phyloP scores from a whole-genome alignment of 768 basidiomycete genomes.

The Rhizopogon roseolus region DNA sequence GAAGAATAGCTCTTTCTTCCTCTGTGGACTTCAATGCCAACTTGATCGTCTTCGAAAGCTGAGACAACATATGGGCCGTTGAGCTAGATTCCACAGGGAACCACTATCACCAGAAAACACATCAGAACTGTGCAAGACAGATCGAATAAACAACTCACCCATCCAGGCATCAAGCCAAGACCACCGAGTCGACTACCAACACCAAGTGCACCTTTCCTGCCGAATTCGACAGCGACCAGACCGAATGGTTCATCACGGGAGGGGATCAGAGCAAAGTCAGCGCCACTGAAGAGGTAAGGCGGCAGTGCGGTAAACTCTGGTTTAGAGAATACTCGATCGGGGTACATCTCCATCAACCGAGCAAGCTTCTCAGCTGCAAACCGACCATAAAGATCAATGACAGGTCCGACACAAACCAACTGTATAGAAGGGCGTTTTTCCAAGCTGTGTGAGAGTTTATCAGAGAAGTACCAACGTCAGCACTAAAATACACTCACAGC shows the following conservation, averaged over 20 bases:
- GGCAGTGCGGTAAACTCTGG: slow-evolving; percentile 94
- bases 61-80: slow-evolving; percentile 91
- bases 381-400: slow-evolving; percentile 92
- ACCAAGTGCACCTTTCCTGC: slow-evolving; percentile 92
- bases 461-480: neutral
- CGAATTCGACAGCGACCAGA: slow-evolving; percentile 93
- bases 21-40: slow-evolving; percentile 87
- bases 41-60: slow-evolving; percentile 92
- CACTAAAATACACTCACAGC: slow-evolving; percentile 46
- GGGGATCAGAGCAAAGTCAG: slow-evolving; percentile 93
- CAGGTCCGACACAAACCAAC: slow-evolving; percentile 85
- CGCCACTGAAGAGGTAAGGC: slow-evolving; percentile 90
- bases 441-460: slow-evolving; percentile 39
- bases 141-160: slow-evolving; percentile 51
- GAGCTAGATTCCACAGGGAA: slow-evolving; percentile 94
- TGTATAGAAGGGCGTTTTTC: slow-evolving; percentile 86
- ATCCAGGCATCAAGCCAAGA: slow-evolving; percentile 95
- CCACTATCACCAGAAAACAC: slow-evolving; percentile 51
- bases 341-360: slow-evolving; percentile 92
- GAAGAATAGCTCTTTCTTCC: slow-evolving; percentile 88
- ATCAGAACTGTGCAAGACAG: neutral
- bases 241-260: slow-evolving; percentile 97
- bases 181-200: slow-evolving; percentile 93
- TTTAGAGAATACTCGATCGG: slow-evolving; percentile 92
- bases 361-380: slow-evolving; percentile 94